phyloP scores from a whole-genome alignment of 2,329 filamentous ascomycete species.

The Alternaria postmessia region DNA sequence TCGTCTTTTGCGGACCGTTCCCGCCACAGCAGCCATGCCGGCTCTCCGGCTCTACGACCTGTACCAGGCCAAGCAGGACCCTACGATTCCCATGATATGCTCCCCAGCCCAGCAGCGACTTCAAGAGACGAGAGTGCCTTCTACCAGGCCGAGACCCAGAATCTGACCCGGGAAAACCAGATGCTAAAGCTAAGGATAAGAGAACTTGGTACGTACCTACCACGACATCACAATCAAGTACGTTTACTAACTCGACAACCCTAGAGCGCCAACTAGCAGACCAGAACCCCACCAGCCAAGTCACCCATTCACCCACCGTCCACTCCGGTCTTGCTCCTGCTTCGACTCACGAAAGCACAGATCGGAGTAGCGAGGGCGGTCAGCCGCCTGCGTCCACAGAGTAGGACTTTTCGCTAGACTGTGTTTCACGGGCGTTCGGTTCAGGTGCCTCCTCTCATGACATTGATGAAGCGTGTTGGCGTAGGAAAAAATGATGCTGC shows the following conservation, averaged over 20 bases:
- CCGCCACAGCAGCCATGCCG: constrained; percentile 50
- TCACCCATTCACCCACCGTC: constrained; percentile 42
- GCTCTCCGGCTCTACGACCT: constrained; percentile 60
- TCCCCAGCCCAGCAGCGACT: constrained; percentile 57
- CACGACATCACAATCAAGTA: not conserved
- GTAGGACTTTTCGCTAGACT: constrained; percentile 3
- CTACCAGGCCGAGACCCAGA: constrained; percentile 84
- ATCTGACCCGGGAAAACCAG: constrained; percentile 79
- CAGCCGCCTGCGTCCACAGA: constrained; percentile 11
- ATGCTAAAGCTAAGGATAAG: constrained; percentile 79
- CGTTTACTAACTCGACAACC: constrained; percentile 6
- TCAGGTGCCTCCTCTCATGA: not conserved
- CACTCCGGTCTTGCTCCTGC: constrained; percentile 39
- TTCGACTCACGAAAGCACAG: constrained; percentile 23
- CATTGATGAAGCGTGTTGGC: constrained; percentile 5
- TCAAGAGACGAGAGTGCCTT: constrained; percentile 76
- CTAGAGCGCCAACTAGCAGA: constrained; percentile 48
- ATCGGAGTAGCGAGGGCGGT: constrained; percentile 6
- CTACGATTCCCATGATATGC: constrained; percentile 66
- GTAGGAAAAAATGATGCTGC: not conserved
- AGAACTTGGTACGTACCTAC: constrained; percentile 66
- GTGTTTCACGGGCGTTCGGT: constrained; percentile 6
- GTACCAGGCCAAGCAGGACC: constrained; percentile 54
- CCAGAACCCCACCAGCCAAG: constrained; percentile 39
- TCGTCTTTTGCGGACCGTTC: constrained; percentile 53